Evolutionary conservation across 371 early-diverging fungal genomes (phyloP).

Genomic region (Lichtheimia ornata): DNA sequence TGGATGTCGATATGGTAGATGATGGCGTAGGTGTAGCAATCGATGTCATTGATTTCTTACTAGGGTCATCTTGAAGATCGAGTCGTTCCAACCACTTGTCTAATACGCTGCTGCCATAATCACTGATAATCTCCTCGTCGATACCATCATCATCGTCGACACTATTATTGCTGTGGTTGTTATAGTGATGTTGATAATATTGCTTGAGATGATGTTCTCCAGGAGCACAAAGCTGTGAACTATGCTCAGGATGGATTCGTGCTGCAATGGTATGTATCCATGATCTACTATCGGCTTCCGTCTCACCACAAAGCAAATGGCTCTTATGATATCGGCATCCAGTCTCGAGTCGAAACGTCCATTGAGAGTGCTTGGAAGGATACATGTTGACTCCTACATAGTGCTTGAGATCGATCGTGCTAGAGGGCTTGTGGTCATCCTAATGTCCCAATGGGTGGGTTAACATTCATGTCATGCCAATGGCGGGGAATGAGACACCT

Average conservation of each 20-base stretch:
- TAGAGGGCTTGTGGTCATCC: conserved; percentile 21
- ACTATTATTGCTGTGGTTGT: neutral
- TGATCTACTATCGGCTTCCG: conserved; percentile 6
- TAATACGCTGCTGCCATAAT: conserved; percentile 16
- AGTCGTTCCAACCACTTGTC: conserved; percentile 36
- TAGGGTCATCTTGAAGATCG: conserved; percentile 21
- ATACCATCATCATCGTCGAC: no score
- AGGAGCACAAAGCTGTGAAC: conserved; percentile 9
- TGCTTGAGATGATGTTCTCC: conserved; percentile 4
- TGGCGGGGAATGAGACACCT: neutral
- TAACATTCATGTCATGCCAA: neutral
- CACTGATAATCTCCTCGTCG: no score
- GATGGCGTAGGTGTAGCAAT: neutral
- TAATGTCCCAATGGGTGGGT: conserved; percentile 8
- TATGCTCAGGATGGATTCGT: conserved; percentile 6
- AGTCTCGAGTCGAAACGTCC: conserved; percentile 20
- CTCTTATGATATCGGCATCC: conserved; percentile 15
- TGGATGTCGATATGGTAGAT: neutral
- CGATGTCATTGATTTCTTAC: neutral
- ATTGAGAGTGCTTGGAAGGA: conserved; percentile 11
- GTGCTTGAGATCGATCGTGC: conserved; percentile 22
- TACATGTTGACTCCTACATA: conserved; percentile 12
- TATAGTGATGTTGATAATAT: neutral
- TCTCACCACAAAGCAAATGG: conserved; percentile 24
- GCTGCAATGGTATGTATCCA: conserved; percentile 15